Evolutionary conservation across 139 green algal species (phyloP), one percentile per base, ranked within the genome.

Genomic region (Pleodorina starrii): DNA sequence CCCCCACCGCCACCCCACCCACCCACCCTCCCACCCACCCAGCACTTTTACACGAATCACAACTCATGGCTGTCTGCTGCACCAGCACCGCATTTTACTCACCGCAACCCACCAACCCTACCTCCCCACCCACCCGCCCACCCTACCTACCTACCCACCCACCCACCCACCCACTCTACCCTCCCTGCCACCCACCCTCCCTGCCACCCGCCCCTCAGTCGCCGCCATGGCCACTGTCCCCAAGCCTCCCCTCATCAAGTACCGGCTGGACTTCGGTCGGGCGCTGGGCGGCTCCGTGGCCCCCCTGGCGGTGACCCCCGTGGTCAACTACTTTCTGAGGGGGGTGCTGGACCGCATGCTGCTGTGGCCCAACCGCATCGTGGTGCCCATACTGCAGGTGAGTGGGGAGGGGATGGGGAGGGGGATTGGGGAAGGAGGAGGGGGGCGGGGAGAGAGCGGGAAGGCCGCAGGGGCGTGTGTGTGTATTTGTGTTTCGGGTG

Each of bases 361-460:
- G 21, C 79, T 96, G 27, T 94, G 93, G 93, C 92, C 92, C n/a
- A 85, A 92, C 76, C 84, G 92, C 54, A 50, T 94, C 25, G 93
- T 94, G 79, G 87, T 90, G 71, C 73, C 51, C 48, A 90, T 87
- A 38, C 29, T 90, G 4, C 42, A 77, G 42, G 80, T 87, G 42
- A 0, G 80, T 32, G 27, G n/a, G 63, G 14, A 38, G 32, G 63
- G 32, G 3, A 14, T 48, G n/a, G 17, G 76, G 5, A 68, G 14
- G 42, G 51, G 51, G 51, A 27, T 27, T 17, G 54, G 54, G n/a
- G 69, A 38, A 48, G n/a, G 1, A 44, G 69, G 5, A 23, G 29
- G 54, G 6, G 9, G 25, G 29, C 9, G 5, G 5, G 54, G 54
- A 25, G 54, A 66, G 29, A 12, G 25, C 54, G 5, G 54, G 29